Base-by-base conservation (phyloP, 176 grass and related monocot genomes). In the Bolboschoenus planiculmis region DNA sequence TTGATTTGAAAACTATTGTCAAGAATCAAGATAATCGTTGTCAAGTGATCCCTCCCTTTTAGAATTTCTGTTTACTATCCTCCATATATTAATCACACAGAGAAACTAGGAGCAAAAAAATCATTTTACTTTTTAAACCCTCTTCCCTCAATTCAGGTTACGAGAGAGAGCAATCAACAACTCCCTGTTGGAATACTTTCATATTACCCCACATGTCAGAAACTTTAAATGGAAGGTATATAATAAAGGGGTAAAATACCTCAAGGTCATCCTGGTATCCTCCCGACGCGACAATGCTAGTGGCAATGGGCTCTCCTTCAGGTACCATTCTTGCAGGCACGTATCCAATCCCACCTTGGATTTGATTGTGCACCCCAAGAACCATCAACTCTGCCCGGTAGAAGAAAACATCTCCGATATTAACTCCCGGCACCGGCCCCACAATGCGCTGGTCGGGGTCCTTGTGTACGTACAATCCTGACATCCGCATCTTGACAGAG, bases 201-300 rank as follows among this genome's bases (percentile, higher is more conserved):
- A 27, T 11, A 30, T 29, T 2, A 60, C 26, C 4, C 2, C 10
- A 72, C 15, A 42, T 48, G 9, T 77, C 33, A 26, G 14, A 24
- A 75, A 27, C 10, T 31, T 31, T 2, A 71, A 26, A 34, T 31
- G n/a, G 15, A 50, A 54, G 44, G 48, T 54, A 78, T 4, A 26
- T 51, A 77, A 9, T 0, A 33, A 29, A 31, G 10, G 10, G 10
- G 7, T 4, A 80, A 59, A 24, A 15, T 48, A 81, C 79, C 79
- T 98, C 95, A 48, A 85, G 78, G 86, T 98, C 95, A 81, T 98
- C 95, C 60, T 94, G 90, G 78, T 98, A 98, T 0, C 90, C 90
- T 13, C 95, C 95, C 13, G 95, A 98, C 27, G 93, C 89, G 53
- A 98, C 88, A 84, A 98, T 88, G 90, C 95, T 98, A 30, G 90